phyloP scores from a whole-genome alignment of 2,329 filamentous ascomycete genomes.

The Neodidymelliopsis sp. region DNA sequence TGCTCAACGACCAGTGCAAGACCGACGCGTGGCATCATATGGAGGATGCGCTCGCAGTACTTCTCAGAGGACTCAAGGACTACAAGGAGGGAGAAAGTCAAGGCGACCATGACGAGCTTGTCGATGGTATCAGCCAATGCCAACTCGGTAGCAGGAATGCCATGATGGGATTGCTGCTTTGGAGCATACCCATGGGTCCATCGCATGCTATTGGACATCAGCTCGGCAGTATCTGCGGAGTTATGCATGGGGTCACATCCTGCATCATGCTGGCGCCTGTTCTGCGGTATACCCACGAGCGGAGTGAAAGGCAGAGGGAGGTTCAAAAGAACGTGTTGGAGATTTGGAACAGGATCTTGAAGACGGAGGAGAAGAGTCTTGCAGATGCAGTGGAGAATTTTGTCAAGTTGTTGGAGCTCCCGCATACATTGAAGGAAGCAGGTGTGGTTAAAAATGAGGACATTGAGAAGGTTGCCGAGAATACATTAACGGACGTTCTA shows the following conservation, averaged over 20 bases:
- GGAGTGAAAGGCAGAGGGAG: conserved; percentile 19
- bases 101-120: conserved; percentile 14
- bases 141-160: conserved; percentile 31
- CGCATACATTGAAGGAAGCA: conserved; percentile 27
- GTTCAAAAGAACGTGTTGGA: conserved; percentile 23
- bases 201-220: conserved; percentile 35
- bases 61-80: conserved; percentile 29
- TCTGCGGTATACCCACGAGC: conserved; percentile 23
- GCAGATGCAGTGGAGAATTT: conserved; percentile 33
- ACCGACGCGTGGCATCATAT: conserved; percentile 25
- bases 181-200: conserved; percentile 28
- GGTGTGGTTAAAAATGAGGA: conserved; percentile 26
- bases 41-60: conserved; percentile 29
- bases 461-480: conserved; percentile 31
- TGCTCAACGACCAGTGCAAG: conserved; percentile 25
- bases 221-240: conserved; percentile 27
- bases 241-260: conserved; percentile 34
- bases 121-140: conserved; percentile 30
- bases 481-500: conserved; percentile 33
- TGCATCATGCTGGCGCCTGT: conserved; percentile 33
- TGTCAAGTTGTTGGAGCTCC: conserved; percentile 26
- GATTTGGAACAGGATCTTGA: conserved; percentile 29
- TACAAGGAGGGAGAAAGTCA: conserved; percentile 28
- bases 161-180: conserved; percentile 30
- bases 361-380: conserved; percentile 24